Percentiles rank a stretch among this genome's conserved stretches.
phyloP scores from a whole-genome alignment of 768 basidiomycete species.

The Russula olivacea region DNA sequence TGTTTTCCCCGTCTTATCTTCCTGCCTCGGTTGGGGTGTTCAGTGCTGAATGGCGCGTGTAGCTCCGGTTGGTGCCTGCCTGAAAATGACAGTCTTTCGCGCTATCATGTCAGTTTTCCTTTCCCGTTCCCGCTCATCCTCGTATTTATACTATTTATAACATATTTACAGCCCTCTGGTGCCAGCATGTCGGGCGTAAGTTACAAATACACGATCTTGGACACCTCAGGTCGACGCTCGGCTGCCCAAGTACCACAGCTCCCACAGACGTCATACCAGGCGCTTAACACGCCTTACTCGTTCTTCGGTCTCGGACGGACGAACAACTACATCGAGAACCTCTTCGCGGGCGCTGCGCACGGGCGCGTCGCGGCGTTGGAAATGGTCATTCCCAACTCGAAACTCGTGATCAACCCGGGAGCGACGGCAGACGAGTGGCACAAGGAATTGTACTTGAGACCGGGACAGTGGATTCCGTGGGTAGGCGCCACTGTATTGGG shows the following conservation, averaged over 20 bases:
- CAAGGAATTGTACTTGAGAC: slow-evolving; percentile 82
- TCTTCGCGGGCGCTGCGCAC: slow-evolving; percentile 90
- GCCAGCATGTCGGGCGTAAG: slow-evolving; percentile 92
- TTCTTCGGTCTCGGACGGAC: slow-evolving; percentile 97
- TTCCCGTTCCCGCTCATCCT: not conserved
- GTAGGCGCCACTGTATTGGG: slow-evolving; percentile 84
- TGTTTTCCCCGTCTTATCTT: not conserved
- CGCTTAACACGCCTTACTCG: slow-evolving; percentile 85
- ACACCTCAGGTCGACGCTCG: slow-evolving; percentile 79
- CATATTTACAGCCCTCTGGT: slow-evolving; percentile 67
- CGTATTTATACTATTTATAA: not conserved
- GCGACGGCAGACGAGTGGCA: slow-evolving; percentile 63
- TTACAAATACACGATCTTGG: slow-evolving; percentile 95
- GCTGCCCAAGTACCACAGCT: slow-evolving; percentile 95
- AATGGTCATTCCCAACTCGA: slow-evolving; percentile 95
- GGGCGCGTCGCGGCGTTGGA: slow-evolving; percentile 89
- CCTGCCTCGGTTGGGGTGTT: slow-evolving; percentile 4
- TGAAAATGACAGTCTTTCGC: slow-evolving; percentile 46
- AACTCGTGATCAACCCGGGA: slow-evolving; percentile 88
- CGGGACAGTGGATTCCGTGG: slow-evolving; percentile 97
- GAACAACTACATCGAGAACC: slow-evolving; percentile 98
- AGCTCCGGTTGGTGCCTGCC: slow-evolving; percentile 70
- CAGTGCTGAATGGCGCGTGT: slow-evolving; percentile 93
- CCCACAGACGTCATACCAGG: slow-evolving; percentile 87
- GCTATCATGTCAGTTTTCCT: slow-evolving; percentile 59